Evolutionary conservation across 106 monocot species (phyloP).

Genomic region (Apostasia shenzhenica): DNA sequence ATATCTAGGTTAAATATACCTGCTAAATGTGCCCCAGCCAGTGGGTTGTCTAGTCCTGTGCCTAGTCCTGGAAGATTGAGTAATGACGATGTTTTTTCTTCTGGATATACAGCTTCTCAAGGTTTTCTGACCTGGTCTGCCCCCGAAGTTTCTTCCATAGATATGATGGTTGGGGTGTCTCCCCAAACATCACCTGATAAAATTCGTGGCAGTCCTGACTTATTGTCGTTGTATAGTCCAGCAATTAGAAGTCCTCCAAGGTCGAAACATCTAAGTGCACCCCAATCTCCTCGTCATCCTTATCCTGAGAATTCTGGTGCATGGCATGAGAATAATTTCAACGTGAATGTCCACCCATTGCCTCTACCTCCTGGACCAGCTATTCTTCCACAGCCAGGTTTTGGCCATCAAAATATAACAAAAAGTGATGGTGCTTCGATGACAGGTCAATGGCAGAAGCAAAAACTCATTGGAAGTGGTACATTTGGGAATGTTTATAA

Average conservation of each 20-base stretch:
- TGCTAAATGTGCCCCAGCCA: conserved; percentile 77
- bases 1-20: conserved; percentile 51
- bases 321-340: conserved; percentile 35
- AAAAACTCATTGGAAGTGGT: conserved; percentile 86
- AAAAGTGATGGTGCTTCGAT: conserved; percentile 37
- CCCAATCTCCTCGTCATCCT: conserved; percentile 62
- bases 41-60: conserved; percentile 71
- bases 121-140: conserved; percentile 34
- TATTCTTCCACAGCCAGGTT: conserved; percentile 21
- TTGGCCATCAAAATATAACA: conserved; percentile 22
- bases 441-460: conserved; percentile 75
- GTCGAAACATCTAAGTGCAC: conserved; percentile 56
- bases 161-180: conserved; percentile 26
- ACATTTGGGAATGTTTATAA: conserved; percentile 89
- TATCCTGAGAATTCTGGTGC: conserved; percentile 29
- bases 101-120: conserved; percentile 19
- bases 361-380: conserved; percentile 76
- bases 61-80: conserved; percentile 58
- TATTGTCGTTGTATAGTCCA: conserved; percentile 38
- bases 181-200: conserved; percentile 29
- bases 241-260: conserved; percentile 30
- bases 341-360: conserved; percentile 55
- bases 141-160: conserved; percentile 33
- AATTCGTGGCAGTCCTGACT: conserved; percentile 36
- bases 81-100: conserved; percentile 34